Evolutionary conservation across 2,329 filamentous ascomycete genomes (phyloP).

Genomic region (Phyllosticta ampelicida): DNA sequence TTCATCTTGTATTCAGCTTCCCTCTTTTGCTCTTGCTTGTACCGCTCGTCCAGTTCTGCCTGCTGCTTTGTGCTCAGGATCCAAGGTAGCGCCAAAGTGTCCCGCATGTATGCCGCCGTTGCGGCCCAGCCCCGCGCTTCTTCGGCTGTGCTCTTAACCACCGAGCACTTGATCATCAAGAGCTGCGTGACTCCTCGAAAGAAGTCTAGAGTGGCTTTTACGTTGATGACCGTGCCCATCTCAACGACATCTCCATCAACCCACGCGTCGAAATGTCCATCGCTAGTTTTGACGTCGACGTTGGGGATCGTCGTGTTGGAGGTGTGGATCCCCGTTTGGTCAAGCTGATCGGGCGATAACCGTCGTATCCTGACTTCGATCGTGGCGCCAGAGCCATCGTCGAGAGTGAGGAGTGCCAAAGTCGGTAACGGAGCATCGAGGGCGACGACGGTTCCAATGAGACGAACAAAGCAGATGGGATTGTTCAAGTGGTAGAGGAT

Average conservation of each 20-base stretch:
- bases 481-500: constrained; percentile 47
- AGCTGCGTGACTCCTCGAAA: constrained; percentile 44
- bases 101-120: constrained; percentile 37
- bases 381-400: constrained; percentile 50
- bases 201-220: constrained; percentile 45
- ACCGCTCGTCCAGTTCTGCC: constrained; percentile 22
- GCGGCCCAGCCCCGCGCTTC: constrained; percentile 46
- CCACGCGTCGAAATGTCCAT: constrained; percentile 34
- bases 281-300: constrained; percentile 24
- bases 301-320: constrained; percentile 29
- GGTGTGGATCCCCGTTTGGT: constrained; percentile 11
- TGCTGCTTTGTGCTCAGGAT: constrained; percentile 35
- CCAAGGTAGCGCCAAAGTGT: constrained; percentile 45
- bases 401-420: constrained; percentile 42
- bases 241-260: constrained; percentile 27
- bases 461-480: constrained; percentile 37
- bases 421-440: constrained; percentile 30
- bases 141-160: constrained; percentile 41
- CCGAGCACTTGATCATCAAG: constrained; percentile 41
- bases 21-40: constrained; percentile 26
- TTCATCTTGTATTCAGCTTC: constrained; percentile 26
- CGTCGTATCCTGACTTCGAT: constrained; percentile 45
- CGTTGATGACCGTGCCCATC: constrained; percentile 42
- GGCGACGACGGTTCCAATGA: constrained; percentile 36
- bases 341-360: constrained; percentile 18